phyloP scores from a whole-genome alignment of 1,139 yeast genomes.

The Meyerozyma carpophila region DNA sequence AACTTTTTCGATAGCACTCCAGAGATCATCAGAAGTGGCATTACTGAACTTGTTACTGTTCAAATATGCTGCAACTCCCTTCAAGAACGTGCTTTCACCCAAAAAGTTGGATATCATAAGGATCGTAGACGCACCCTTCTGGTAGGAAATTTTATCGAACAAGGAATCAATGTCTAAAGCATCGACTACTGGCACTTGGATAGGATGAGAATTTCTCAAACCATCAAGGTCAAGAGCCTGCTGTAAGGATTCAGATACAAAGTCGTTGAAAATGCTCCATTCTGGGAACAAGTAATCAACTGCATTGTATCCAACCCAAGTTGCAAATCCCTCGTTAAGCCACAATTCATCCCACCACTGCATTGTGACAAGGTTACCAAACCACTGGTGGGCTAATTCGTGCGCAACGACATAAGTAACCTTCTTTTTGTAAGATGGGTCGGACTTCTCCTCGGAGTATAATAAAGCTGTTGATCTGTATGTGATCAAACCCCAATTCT shows the following conservation, averaged over 20 bases:
- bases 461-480: conserved; percentile 75
- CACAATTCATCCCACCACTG: conserved; percentile 62
- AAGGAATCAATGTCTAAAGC: conserved; percentile 55
- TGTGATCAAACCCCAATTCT: conserved; percentile 84
- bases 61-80: conserved; percentile 24
- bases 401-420: conserved; percentile 58
- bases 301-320: conserved; percentile 52
- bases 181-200: conserved; percentile 50
- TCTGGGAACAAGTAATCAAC: conserved; percentile 51
- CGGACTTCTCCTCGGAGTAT: conserved; percentile 60
- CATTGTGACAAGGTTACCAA: conserved; percentile 60
- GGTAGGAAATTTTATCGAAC: conserved; percentile 35
- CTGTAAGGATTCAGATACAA: conserved; percentile 48
- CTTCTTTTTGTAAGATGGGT: conserved; percentile 50
- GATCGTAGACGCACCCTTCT: conserved; percentile 24
- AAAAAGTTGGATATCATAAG: conserved; percentile 24
- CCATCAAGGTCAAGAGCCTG: conserved; percentile 49
- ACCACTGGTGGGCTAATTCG: conserved; percentile 65
- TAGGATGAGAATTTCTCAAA: conserved; percentile 51
- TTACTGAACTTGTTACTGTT: conserved; percentile 21
- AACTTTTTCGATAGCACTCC: conserved; percentile 19
- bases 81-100: conserved; percentile 19
- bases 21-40: conserved; percentile 22
- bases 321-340: conserved; percentile 62
- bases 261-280: conserved; percentile 52